These are phyloP conservation scores for Metschnikowia shivogae DNA, from an alignment of 805 yeast genomes.

Conservation along the genomic window DNA sequence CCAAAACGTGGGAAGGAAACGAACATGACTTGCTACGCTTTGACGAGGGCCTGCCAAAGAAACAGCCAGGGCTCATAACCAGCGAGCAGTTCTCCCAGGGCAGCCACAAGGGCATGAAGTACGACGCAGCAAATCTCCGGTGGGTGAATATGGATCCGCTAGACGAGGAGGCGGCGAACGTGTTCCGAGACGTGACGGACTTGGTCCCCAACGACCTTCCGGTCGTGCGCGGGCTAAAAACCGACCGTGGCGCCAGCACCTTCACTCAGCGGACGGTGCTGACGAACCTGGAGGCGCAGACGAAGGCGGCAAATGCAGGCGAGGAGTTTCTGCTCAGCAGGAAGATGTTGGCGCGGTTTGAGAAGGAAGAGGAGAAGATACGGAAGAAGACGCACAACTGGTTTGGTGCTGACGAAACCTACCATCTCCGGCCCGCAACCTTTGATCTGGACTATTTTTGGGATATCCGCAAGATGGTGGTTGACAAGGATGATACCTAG, in stretches of 20 bases:
- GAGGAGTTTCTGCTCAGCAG: slow-evolving; percentile 26
- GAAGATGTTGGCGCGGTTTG: slow-evolving; percentile 28
- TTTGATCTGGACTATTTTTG: slow-evolving; percentile 32
- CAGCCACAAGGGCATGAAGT: slow-evolving; percentile 43
- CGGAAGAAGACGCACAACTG: slow-evolving; percentile 33
- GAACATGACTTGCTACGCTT: slow-evolving; percentile 53
- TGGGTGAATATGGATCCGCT: slow-evolving; percentile 51
- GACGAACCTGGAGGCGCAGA: slow-evolving; percentile 16
- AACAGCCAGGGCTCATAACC: slow-evolving; percentile 39
- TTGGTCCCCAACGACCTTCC: slow-evolving; percentile 22
- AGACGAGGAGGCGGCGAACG: slow-evolving; percentile 32
- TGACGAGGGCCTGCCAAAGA: slow-evolving; percentile 28
- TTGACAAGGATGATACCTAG: slow-evolving; percentile 25
- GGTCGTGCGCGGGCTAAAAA: slow-evolving; percentile 6
- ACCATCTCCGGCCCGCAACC: slow-evolving; percentile 14
- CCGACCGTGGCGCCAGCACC: slow-evolving; percentile 30
- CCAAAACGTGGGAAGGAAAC: slow-evolving; percentile 62
- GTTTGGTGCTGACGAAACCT: slow-evolving; percentile 31
- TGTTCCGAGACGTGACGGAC: slow-evolving; percentile 51
- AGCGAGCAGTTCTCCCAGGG: slow-evolving; percentile 24
- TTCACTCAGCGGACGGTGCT: slow-evolving; percentile 37
- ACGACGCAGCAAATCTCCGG: slow-evolving; percentile 51
- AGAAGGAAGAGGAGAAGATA: slow-evolving; percentile 35
- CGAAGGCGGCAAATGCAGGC: slow-evolving; percentile 11
- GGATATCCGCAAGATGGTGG: slow-evolving; percentile 43